These are phyloP conservation scores for Fusarium sp. DNA, from an alignment of 2,329 filamentous ascomycete species.

Conservation along the genomic window DNA sequence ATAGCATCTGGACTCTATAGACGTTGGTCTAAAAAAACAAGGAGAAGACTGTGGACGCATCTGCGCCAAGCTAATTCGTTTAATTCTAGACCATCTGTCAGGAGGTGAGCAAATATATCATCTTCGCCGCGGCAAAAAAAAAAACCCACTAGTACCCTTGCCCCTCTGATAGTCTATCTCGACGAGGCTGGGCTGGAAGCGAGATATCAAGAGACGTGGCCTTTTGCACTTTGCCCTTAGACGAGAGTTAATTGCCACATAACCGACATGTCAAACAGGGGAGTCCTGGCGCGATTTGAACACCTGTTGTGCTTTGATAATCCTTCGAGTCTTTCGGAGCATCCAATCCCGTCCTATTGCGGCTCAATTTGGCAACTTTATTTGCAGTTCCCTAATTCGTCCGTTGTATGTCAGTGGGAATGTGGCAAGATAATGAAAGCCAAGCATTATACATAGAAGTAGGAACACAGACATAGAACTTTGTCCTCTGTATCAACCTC, in stretches of 20 bases:
- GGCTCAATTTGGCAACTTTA: constrained; percentile 33
- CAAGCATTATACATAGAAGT: not conserved
- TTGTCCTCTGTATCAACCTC: not conserved
- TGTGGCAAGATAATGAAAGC: not conserved
- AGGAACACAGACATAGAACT: not conserved
- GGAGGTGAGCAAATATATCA: constrained; percentile 13
- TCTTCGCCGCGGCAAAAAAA: not conserved
- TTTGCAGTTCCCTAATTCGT: constrained; percentile 22
- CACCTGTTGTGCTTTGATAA: not conserved
- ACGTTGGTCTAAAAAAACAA: not conserved
- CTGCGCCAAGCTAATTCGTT: not conserved
- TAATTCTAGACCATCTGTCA: constrained; percentile 17
- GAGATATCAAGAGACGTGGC: constrained; percentile 23
- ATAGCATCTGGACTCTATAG: not conserved
- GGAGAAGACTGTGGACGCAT: not conserved
- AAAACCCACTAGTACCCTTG: not conserved
- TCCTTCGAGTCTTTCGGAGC: constrained; percentile 25
- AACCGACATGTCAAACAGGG: constrained; percentile 8
- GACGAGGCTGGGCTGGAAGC: constrained; percentile 18
- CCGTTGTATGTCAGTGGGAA: constrained; percentile 2
- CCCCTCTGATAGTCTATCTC: not conserved
- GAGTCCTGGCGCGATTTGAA: not conserved
- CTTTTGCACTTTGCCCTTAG: constrained; percentile 16
- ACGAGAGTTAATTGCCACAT: constrained; percentile 32
- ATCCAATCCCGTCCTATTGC: constrained; percentile 30